A percentile compares a stretch with the other conserved stretches of the same genome.
Evolutionary conservation across 805 yeast species (phyloP).

Genomic region (Torulaspora indica): DNA sequence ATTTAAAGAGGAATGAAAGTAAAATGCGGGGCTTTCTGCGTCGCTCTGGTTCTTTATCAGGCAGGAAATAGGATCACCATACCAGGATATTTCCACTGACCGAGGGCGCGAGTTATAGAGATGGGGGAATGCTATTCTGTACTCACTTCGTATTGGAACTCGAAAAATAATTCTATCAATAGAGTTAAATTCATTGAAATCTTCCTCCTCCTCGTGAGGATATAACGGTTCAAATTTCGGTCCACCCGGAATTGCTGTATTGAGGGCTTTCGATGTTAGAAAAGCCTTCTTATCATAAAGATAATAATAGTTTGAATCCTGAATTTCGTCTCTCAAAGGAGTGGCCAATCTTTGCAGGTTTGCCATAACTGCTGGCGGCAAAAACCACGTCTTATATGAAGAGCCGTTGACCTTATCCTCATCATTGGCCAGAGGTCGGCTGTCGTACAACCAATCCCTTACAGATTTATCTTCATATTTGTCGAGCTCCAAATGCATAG

Average conservation of each 20-base stretch:
- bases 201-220: constrained; percentile 66
- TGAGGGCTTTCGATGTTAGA: constrained; percentile 85
- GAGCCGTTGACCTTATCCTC: constrained; percentile 59
- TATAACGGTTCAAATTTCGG: constrained; percentile 89
- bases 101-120: constrained; percentile 74
- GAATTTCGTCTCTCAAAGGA: constrained; percentile 61
- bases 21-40: constrained; percentile 51
- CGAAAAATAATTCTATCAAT: constrained; percentile 84
- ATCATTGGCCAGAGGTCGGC: constrained; percentile 63
- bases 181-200: constrained; percentile 84
- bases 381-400: constrained; percentile 68
- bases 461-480: constrained; percentile 56
- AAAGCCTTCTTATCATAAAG: constrained; percentile 76
- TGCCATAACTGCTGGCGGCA: constrained; percentile 58
- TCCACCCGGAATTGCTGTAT: constrained; percentile 87
- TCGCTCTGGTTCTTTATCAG: constrained; percentile 43
- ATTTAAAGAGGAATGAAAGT: constrained; percentile 49
- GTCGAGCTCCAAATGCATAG: constrained; percentile 64
- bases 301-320: constrained; percentile 57
- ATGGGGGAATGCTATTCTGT: constrained; percentile 80
- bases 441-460: constrained; percentile 76
- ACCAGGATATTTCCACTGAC: constrained; percentile 57
- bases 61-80: constrained; percentile 58
- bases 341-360: constrained; percentile 60
- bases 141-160: constrained; percentile 71